A percentile compares a stretch with the other conserved stretches of the same genome.
These are phyloP conservation scores for Lolium perenne DNA, from an alignment of 176 grass and related monocot genomes.

Conservation along the genomic window DNA sequence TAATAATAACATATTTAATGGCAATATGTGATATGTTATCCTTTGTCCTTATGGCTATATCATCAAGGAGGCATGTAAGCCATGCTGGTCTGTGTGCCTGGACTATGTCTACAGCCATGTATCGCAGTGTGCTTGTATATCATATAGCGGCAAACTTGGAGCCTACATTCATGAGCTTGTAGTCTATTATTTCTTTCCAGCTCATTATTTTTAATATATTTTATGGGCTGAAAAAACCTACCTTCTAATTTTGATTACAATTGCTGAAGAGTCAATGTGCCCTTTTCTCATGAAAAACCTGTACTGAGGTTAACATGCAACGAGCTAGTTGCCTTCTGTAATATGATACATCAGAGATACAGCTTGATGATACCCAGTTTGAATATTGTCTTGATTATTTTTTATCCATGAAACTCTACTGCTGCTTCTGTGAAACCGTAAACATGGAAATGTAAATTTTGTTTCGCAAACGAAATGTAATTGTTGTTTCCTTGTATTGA, in stretches of 20 bases:
- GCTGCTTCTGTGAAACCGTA: not conserved
- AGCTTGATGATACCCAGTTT: not conserved
- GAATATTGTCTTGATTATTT: not conserved
- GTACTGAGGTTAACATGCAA: slow-evolving; percentile 1
- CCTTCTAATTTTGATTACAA: not conserved
- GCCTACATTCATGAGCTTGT: slow-evolving; percentile 13
- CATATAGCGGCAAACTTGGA: slow-evolving; percentile 7
- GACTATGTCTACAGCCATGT: slow-evolving; percentile 5
- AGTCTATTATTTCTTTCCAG: not conserved
- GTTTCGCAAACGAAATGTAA: slow-evolving; percentile 1
- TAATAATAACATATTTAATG: not conserved
- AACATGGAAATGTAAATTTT: not conserved
- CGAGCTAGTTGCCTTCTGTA: not conserved
- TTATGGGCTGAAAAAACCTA: not conserved
- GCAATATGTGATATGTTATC: not conserved
- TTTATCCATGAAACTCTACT: not conserved
- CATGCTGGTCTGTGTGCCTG: slow-evolving; percentile 21
- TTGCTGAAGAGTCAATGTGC: not conserved
- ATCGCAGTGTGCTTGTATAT: slow-evolving; percentile 4
- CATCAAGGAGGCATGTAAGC: not conserved
- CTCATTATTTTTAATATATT: not conserved
- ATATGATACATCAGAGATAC: slow-evolving; percentile 14
- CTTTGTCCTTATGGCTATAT: slow-evolving; percentile 8
- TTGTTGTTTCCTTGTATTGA: not conserved
- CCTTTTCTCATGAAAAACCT: slow-evolving; percentile 21